Percentiles rank a stretch among this genome's conserved stretches.
phyloP scores from a whole-genome alignment of 768 basidiomycete species.

The Leccinum uliginosum region DNA sequence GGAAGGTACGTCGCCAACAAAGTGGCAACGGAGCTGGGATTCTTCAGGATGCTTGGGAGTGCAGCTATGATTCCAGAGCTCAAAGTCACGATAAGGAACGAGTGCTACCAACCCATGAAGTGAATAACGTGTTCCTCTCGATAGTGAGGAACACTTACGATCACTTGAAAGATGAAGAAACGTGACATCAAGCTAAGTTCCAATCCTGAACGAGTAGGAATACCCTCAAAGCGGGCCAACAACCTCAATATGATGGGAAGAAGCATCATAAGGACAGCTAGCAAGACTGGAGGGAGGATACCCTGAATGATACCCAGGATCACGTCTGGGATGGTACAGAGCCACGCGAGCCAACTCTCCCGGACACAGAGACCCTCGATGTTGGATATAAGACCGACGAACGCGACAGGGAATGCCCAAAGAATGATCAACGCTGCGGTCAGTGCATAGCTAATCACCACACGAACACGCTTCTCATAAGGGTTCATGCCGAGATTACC shows the following conservation, averaged over 20 bases:
- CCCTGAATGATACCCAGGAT: conserved; percentile 85
- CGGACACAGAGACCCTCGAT: conserved; percentile 61
- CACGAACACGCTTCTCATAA: conserved; percentile 73
- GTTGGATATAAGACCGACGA: conserved; percentile 86
- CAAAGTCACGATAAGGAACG: conserved; percentile 87
- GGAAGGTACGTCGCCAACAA: conserved; percentile 80
- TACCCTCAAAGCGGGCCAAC: conserved; percentile 83
- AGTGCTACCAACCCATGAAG: conserved; percentile 52
- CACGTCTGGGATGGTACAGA: conserved; percentile 61
- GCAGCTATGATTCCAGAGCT: conserved; percentile 79
- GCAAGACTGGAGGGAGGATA: conserved; percentile 80
- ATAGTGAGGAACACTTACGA: conserved; percentile 49
- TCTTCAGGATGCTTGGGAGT: conserved; percentile 54
- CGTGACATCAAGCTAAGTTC: conserved; percentile 91
- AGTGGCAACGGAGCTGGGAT: conserved; percentile 65
- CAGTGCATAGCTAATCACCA: conserved; percentile 62
- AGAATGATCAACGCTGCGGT: conserved; percentile 80
- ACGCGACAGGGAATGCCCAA: conserved; percentile 85
- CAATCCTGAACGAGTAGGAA: conserved; percentile 75
- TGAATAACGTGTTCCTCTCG: not conserved
- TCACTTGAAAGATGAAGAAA: conserved; percentile 87
- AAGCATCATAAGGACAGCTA: conserved; percentile 90
- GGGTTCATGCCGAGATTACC: conserved; percentile 83
- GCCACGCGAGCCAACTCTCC: conserved; percentile 76
- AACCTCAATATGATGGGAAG: conserved; percentile 80